Evolutionary conservation across 352 stramenopile species (phyloP).

Genomic region (Globisporangium canariense): DNA sequence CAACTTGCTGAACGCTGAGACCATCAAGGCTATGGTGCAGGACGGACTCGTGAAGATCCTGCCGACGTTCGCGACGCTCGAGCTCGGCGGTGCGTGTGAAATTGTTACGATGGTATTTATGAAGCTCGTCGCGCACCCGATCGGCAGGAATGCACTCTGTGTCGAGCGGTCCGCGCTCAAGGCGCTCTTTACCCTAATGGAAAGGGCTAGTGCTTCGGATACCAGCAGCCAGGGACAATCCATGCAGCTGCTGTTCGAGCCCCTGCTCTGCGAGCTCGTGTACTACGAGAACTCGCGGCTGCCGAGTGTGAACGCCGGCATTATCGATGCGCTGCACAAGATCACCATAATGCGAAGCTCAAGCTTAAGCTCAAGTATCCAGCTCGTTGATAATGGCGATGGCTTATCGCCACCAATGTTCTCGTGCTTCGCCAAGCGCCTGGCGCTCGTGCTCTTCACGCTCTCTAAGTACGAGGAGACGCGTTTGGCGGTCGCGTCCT

Average conservation of each 20-base stretch:
- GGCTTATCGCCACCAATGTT: slow-evolving; percentile 8
- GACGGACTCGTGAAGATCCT: slow-evolving; percentile 73
- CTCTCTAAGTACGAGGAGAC: slow-evolving; percentile 48
- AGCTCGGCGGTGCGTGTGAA: slow-evolving; percentile 18
- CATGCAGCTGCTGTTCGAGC: slow-evolving; percentile 34
- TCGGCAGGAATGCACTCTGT: slow-evolving; percentile 45
- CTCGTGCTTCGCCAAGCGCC: slow-evolving; percentile 14
- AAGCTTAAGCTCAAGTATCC: background rate
- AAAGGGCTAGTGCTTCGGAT: slow-evolving; percentile 11
- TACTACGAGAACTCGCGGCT: slow-evolving; percentile 51
- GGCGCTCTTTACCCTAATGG: slow-evolving; percentile 52
- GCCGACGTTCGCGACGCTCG: slow-evolving; percentile 36
- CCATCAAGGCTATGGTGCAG: slow-evolving; percentile 54
- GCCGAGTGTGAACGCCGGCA: slow-evolving; percentile 46
- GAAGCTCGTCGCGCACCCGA: slow-evolving; percentile 46
- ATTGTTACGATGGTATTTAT: slow-evolving; percentile 54
- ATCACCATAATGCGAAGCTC: slow-evolving; percentile 16
- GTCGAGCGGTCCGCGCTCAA: slow-evolving; percentile 39
- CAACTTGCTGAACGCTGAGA: slow-evolving; percentile 62
- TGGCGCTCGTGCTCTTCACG: slow-evolving; percentile 56
- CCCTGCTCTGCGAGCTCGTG: slow-evolving; percentile 45
- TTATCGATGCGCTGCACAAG: slow-evolving; percentile 47
- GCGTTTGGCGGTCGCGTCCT: slow-evolving; percentile 33
- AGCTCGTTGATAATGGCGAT: background rate
- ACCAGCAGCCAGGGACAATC: background rate